Evolutionary conservation across 352 stramenopile species (phyloP), one percentile per base, ranked within the genome.

Genomic region (Blastocystis sp.): DNA sequence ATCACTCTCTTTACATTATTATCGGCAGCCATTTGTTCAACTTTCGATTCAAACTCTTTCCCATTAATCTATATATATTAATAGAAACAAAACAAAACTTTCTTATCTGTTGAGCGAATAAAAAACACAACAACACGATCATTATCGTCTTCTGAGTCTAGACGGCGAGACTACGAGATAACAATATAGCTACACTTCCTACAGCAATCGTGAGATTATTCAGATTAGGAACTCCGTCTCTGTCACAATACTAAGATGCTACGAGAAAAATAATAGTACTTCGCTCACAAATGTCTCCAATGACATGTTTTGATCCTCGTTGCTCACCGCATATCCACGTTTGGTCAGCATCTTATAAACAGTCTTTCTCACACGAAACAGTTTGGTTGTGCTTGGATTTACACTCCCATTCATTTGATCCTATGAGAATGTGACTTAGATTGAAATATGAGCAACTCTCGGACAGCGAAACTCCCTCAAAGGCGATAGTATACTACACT

Each of bases 41-140:
- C 13, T 30, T 85, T 85, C 37, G 73, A 47, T 65, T 85, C 73
- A 68, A 85, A 85, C 90, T 97, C 95, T 90, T 98, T 95, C 91
- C 97, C 96, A 96, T 99, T 99, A 90, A 96, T 95, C 93, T 99
- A 97, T 68, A 93, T 95, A 91, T 96, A 95, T 90, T 90, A 92
- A 39, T 3, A 11, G 2, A 73, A 69, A 13, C 13, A 45, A 24
- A 91, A 41, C 34, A 16, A 11, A 9, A 91, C 75, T 55, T 91
- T 73, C n/a, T 81, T 85, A 24, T 75, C 64, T 9, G 50, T 37
- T 24, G 64, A 37, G 69, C 66, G 69, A 34, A 78, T 81, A 92
- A 99, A 99, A 91, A 99, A 99, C 2, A 99, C 96, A 91, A 99
- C 98, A 69, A 99, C 93, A 91, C 96, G 95, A 91, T 98, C 95